Base-by-base conservation (phyloP, 148 eudicot species). In the Gaultheria prostrata region DNA sequence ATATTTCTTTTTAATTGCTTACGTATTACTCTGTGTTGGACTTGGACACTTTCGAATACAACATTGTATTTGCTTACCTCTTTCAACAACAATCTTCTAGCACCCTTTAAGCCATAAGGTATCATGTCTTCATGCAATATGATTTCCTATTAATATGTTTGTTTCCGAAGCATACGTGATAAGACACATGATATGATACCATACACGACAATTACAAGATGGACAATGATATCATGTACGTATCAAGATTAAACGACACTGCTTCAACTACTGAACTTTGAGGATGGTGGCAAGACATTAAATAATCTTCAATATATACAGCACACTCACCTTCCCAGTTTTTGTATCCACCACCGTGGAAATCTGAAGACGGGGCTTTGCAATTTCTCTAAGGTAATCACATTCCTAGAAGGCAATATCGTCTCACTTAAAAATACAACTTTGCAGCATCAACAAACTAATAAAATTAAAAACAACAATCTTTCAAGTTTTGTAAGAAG, bases 261-360 rank as follows among this genome's bases (percentile, higher is more conserved):
- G 35, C 73, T 26, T 26, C 39, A 28, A 67, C 32, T 28, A 12
- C 18, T 26, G 73, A 69, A 69, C 67, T 61, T 61, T n/a, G 73
- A 30, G 26, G 43, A 39, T 39, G 73, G 8, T 28, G 39, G 35
- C 0, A 69, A 69, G 51, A 33, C 35, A 46, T 11, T 54, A 72
- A 33, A 79, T 15, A n/a, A 78, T n/a, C 67, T n/a, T 61, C 21
- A 61, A 43, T 43, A 65, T 53, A 15, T 33, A 79, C 45, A 24
- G 45, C 77, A 69, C 69, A 84, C 87, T 80, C 78, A 96, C 99
- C 99, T 96, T 94, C 85, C 99, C 99, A 65, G 95, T 94, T 89
- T 88, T 94, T 72, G 93, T 82, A 87, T 94, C 99, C 82, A 96
- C 98, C 75, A 96, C 98, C 33, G 98, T 96, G 71, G 99, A 96